Evolutionary conservation across 2,329 filamentous ascomycete species (phyloP).

Genomic region (Ascochyta viciae-villosae): DNA sequence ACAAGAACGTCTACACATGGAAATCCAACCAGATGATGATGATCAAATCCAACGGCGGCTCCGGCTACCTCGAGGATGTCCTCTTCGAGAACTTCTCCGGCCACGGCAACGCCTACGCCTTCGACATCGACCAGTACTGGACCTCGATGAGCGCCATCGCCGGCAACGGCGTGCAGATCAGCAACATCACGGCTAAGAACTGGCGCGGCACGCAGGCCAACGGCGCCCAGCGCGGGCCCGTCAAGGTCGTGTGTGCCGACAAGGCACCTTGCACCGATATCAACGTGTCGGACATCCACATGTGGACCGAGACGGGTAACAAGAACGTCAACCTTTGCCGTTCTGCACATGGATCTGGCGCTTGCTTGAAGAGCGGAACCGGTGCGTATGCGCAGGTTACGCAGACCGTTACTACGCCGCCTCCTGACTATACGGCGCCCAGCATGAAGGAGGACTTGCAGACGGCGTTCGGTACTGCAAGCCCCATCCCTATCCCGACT

Average conservation of each 20-base stretch:
- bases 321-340: slow-evolving; percentile 55
- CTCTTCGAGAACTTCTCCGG: slow-evolving; percentile 67
- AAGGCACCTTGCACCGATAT: slow-evolving; percentile 61
- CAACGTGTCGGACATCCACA: slow-evolving; percentile 58
- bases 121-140: slow-evolving; percentile 65
- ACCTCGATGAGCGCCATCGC: slow-evolving; percentile 48
- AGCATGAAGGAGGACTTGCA: slow-evolving; percentile 46
- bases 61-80: slow-evolving; percentile 59
- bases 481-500: slow-evolving; percentile 52
- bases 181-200: slow-evolving; percentile 61
- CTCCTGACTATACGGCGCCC: slow-evolving; percentile 48
- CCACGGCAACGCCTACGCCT: slow-evolving; percentile 64
- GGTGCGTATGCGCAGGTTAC: slow-evolving; percentile 44
- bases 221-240: slow-evolving; percentile 59
- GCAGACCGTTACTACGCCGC: slow-evolving; percentile 44
- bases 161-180: slow-evolving; percentile 61
- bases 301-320: slow-evolving; percentile 60
- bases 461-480: slow-evolving; percentile 39
- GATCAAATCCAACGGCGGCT: slow-evolving; percentile 68
- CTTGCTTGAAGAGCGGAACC: slow-evolving; percentile 53
- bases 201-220: slow-evolving; percentile 63
- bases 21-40: slow-evolving; percentile 69
- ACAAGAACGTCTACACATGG: slow-evolving; percentile 65
- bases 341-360: slow-evolving; percentile 58
- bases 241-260: slow-evolving; percentile 61